phyloP scores from a whole-genome alignment of 1,284 basidiomycete species.

The Irpex sp. region DNA sequence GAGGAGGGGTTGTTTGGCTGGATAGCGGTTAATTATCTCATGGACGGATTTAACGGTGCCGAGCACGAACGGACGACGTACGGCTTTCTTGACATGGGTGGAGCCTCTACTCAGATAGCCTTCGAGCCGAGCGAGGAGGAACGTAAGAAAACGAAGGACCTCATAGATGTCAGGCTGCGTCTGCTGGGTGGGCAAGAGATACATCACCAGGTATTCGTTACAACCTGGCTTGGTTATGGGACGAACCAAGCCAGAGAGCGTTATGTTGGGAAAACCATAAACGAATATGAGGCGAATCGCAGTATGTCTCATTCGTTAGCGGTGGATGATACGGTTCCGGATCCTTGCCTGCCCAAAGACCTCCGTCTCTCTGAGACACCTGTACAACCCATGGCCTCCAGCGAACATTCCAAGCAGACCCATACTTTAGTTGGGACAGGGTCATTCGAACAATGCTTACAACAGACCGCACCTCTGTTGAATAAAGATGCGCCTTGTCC shows the following conservation, averaged over 20 bases:
- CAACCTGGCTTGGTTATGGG: slow-evolving; percentile 98
- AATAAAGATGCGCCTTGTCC: slow-evolving; percentile 86
- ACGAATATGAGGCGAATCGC: slow-evolving; percentile 45
- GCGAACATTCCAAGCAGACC: slow-evolving; percentile 41
- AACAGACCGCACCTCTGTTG: slow-evolving; percentile 72
- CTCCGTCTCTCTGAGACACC: slow-evolving; percentile 58
- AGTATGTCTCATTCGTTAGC: slow-evolving; percentile 21
- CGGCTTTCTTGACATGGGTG: slow-evolving; percentile 99
- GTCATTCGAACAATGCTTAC: slow-evolving; percentile 84
- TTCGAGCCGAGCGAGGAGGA: slow-evolving; percentile 77
- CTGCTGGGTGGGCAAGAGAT: slow-evolving; percentile 86
- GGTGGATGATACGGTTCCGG: slow-evolving; percentile 50
- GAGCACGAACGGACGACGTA: slow-evolving; percentile 74
- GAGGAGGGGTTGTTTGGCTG: slow-evolving; percentile 98
- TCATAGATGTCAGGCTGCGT: slow-evolving; percentile 81
- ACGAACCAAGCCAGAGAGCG: slow-evolving; percentile 95
- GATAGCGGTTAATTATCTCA: slow-evolving; percentile 99
- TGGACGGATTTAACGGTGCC: slow-evolving; percentile 88
- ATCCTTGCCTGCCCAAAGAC: slow-evolving; percentile 88
- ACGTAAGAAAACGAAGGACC: slow-evolving; percentile 50
- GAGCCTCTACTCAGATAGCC: slow-evolving; percentile 97
- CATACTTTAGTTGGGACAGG: slow-evolving; percentile 85
- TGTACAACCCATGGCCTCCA: slow-evolving; percentile 36
- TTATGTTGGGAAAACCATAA: slow-evolving; percentile 73
- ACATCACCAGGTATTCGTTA: slow-evolving; percentile 92